These are phyloP conservation scores for Rhizopogon vesiculosus DNA, from an alignment of 768 basidiomycete species.

Conservation along the genomic window DNA sequence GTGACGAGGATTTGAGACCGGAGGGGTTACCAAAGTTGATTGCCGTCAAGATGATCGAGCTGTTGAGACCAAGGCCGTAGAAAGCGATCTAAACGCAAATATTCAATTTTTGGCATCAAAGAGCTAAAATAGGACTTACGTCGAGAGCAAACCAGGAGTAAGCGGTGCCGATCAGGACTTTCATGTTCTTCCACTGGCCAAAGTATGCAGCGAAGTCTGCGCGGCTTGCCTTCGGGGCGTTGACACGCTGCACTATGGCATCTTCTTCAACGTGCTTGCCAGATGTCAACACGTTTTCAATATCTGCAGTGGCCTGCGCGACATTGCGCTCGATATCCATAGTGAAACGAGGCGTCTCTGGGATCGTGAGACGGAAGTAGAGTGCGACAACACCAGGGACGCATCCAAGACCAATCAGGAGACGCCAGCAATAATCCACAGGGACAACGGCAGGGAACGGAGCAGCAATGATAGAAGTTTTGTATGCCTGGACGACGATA, in stretches of 20 bases:
- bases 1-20: slow-evolving; percentile 20
- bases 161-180: slow-evolving; percentile 70
- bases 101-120: background rate
- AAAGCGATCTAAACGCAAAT: slow-evolving; percentile 62
- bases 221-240: slow-evolving; percentile 64
- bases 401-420: slow-evolving; percentile 85
- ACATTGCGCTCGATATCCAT: slow-evolving; percentile 90
- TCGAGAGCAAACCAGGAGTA: slow-evolving; percentile 92
- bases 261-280: slow-evolving; percentile 48
- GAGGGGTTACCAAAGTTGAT: slow-evolving; percentile 57
- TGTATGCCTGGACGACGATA: slow-evolving; percentile 66
- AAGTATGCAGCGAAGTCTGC: slow-evolving; percentile 70
- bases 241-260: slow-evolving; percentile 51
- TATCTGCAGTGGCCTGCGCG: slow-evolving; percentile 67
- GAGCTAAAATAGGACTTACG: slow-evolving; percentile 33
- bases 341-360: slow-evolving; percentile 87
- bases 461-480: slow-evolving; percentile 47
- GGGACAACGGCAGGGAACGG: slow-evolving; percentile 33
- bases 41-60: slow-evolving; percentile 63
- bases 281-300: slow-evolving; percentile 58
- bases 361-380: slow-evolving; percentile 91
- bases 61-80: slow-evolving; percentile 87
- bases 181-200: slow-evolving; percentile 69
- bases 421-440: slow-evolving; percentile 80
- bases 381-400: slow-evolving; percentile 78